Evolutionary conservation across 495 filamentous ascomycete species (phyloP), one percentile per base, ranked within the genome.

Genomic region (Xylaria acuta): DNA sequence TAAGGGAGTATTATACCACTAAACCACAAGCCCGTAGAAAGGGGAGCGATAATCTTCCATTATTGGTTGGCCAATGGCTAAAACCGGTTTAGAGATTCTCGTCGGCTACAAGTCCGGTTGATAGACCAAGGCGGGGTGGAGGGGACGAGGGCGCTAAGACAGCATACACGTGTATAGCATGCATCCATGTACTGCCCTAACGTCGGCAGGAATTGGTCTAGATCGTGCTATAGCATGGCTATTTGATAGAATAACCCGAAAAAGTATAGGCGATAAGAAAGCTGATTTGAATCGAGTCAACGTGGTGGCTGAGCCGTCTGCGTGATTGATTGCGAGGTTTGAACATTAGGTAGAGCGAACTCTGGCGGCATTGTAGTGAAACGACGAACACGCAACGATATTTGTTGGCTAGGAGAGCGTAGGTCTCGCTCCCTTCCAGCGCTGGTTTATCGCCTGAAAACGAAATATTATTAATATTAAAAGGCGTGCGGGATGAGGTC

Each of bases 1-100:
- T 82, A 84, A 84, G 70, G 70, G 70, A 72, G 70, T 72, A 72
- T 72, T 72, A 72, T 72, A 72, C 70, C 70, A 72, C 70, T 72
- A 72, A 72, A 72, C 70, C 70, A 72, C 70, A 72, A 72, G 70
- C 70, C 70, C 70, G 36, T 27, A 27, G 18, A 27, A 51, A 1
- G 38, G 54, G 43, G 53, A 49, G 68, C 20, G 30, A 63, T 47
- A 36, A n/a, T n/a, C 41, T 59, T 64, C 58, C 58, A 30, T 1
- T 49, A 45, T 64, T 40, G 34, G 36, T 49, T 40, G n/a, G 69
- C 8, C 3, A 11, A 1, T 22, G 25, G 36, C 59, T 56, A 56
- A 43, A 5, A 18, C 1, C 9, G 3, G 6, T 5, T 11, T 64
- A 18, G 0, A 1, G 3, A 4, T 43, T 12, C 20, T 49, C 58